Evolutionary conservation across 2,329 filamentous ascomycete genomes (phyloP).

Genomic region (Boeremia exigua): DNA sequence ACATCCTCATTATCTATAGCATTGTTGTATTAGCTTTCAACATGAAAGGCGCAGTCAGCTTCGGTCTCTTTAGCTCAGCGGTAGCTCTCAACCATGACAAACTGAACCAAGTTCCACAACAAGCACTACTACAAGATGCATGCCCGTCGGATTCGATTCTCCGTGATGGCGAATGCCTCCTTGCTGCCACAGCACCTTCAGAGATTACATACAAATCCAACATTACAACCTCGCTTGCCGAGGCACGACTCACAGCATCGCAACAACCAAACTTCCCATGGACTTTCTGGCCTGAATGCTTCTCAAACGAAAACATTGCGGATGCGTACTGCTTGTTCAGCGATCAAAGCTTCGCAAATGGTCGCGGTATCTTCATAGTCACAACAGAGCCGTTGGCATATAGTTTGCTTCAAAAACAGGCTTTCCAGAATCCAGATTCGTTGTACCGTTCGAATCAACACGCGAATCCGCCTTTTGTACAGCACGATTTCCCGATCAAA

Average conservation of each 20-base stretch:
- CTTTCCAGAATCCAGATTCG: slow-evolving; percentile 31
- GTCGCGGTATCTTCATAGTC: slow-evolving; percentile 42
- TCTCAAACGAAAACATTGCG: slow-evolving; percentile 30
- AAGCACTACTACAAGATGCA: slow-evolving; percentile 28
- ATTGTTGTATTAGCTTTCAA: slow-evolving; percentile 14
- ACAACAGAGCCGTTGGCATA: slow-evolving; percentile 35
- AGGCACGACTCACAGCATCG: slow-evolving; percentile 29
- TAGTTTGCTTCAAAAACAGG: slow-evolving; percentile 36
- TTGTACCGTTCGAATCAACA: slow-evolving; percentile 33
- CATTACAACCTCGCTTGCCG: slow-evolving; percentile 28
- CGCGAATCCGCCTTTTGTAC: slow-evolving; percentile 35
- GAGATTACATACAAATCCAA: slow-evolving; percentile 29
- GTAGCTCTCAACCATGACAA: slow-evolving; percentile 31
- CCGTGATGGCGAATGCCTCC: slow-evolving; percentile 34
- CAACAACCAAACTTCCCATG: slow-evolving; percentile 35
- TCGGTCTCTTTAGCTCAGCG: slow-evolving; percentile 31
- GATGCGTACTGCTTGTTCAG: slow-evolving; percentile 42
- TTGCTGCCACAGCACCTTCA: slow-evolving; percentile 7
- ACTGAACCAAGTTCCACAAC: slow-evolving; percentile 26
- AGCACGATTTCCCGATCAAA: slow-evolving; percentile 41
- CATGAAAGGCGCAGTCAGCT: slow-evolving; percentile 31
- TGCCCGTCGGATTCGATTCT: slow-evolving; percentile 35
- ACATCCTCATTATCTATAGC: slow-evolving; percentile 13
- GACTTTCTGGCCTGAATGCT: slow-evolving; percentile 44
- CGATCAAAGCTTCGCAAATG: slow-evolving; percentile 37